Base-by-base conservation (phyloP, 352 stramenopile species). In the Achlya hypogyna region DNA sequence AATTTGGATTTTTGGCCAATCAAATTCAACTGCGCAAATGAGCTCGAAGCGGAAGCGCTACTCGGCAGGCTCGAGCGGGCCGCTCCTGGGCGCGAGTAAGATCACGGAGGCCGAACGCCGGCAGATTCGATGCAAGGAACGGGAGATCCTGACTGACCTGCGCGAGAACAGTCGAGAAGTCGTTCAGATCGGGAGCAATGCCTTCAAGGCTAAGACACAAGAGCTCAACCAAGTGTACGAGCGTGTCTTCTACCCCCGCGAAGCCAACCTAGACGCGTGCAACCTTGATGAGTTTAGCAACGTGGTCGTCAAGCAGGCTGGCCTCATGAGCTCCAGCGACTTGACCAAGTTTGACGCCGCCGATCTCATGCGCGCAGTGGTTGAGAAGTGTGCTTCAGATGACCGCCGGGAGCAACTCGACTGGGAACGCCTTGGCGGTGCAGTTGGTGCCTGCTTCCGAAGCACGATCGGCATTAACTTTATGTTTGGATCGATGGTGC, bases 211-310 rank as follows among this genome's bases (percentile, higher is more conserved):
- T 20, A 87, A 85, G 34, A 87, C 81, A 40, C 59, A 80, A 42
- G 69, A 87, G 73, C 69, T 93, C 22, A 75, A 93, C 54, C 62
- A 84, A 29, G 86, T 93, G 73, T 93, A 89, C 72, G 79, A 87
- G 47, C 74, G 75, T 49, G 82, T 93, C 42, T 88, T 81, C 67
- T 93, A 91, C 69, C 82, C 84, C 35, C 80, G 84, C 6, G 84
- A 93, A 54, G 84, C 84, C 51, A 93, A 93, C 65, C 59, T 93
- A 53, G 84, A 93, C 56, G 84, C 84, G 22, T 86, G 72, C 35
- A 93, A 93, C 62, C 73, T 93, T 40, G 84, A 93, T 64, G 84
- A 93, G 60, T 78, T 93, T 43, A 93, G 90, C 65, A 76, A 78
- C 35, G 80, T 83, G 0, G 79, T 93, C 12, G 72, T 76, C 32